Evolutionary conservation across 2,329 filamentous ascomycete genomes (phyloP).

Genomic region (Colletotrichum kahawae): DNA sequence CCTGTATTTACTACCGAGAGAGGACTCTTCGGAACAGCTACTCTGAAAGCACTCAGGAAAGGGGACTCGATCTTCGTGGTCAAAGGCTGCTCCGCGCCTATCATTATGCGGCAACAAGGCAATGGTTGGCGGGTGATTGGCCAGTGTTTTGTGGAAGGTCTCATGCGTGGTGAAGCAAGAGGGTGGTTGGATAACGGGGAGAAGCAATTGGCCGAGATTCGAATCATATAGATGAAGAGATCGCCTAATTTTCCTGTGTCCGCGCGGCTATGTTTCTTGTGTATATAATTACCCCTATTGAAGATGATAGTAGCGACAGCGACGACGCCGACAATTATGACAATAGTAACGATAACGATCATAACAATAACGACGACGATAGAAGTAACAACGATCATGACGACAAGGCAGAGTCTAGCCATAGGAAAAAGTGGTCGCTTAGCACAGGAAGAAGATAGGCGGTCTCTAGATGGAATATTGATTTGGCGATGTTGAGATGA

Average conservation of each 20-base stretch:
- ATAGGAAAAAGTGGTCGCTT: background rate
- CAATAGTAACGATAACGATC: background rate
- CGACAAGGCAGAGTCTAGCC: background rate
- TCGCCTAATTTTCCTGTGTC: background rate
- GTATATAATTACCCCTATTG: background rate
- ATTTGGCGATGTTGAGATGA: background rate
- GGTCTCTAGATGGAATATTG: background rate
- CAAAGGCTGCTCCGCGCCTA: background rate
- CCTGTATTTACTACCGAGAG: background rate
- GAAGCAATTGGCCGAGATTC: background rate
- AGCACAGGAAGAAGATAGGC: background rate
- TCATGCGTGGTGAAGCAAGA: background rate
- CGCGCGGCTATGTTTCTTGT: background rate
- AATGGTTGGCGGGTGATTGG: background rate
- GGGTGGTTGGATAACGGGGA: background rate
- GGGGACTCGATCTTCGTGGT: slow-evolving; percentile 2
- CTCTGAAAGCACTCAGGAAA: background rate
- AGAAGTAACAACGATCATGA: background rate
- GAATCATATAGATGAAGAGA: background rate
- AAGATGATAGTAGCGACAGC: background rate
- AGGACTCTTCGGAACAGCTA: background rate
- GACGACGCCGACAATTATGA: background rate
- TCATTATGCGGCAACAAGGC: background rate
- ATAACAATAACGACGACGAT: background rate
- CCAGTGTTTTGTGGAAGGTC: slow-evolving; percentile 10